These are phyloP conservation scores for Pyrus pyrifolia DNA, from an alignment of 306 rosid genomes.

Conservation along the genomic window DNA sequence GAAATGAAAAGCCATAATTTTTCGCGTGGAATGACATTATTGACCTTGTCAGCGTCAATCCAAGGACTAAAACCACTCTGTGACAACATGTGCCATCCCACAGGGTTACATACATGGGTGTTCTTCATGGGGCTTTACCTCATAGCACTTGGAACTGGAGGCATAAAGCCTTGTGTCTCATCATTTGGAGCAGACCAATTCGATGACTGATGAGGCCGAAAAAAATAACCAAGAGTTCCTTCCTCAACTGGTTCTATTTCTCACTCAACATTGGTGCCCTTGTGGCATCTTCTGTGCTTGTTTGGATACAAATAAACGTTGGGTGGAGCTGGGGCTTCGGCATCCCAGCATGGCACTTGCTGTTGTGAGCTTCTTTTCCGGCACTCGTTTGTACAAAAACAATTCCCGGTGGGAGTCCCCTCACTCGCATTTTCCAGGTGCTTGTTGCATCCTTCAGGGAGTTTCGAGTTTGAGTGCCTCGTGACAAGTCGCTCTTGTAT, in stretches of 20 bases:
- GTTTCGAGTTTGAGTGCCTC: background rate
- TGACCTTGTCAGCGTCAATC: slow-evolving; percentile 19
- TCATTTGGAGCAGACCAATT: slow-evolving; percentile 21
- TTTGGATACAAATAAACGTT: slow-evolving; percentile 22
- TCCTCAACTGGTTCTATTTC: slow-evolving; percentile 19
- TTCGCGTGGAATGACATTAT: slow-evolving; percentile 17
- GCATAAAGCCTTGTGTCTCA: slow-evolving; percentile 14
- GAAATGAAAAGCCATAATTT: background rate
- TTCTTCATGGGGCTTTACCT: slow-evolving; percentile 20
- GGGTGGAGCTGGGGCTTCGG: slow-evolving; percentile 26
- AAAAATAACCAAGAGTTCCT: slow-evolving; percentile 13
- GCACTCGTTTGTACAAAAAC: slow-evolving; percentile 15
- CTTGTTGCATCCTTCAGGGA: slow-evolving; percentile 17
- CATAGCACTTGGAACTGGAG: slow-evolving; percentile 20
- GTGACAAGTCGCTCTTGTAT: slow-evolving; percentile 9
- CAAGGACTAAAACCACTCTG: slow-evolving; percentile 20
- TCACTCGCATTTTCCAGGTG: slow-evolving; percentile 20
- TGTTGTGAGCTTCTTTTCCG: slow-evolving; percentile 16
- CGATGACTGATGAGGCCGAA: slow-evolving; percentile 15
- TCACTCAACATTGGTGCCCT: slow-evolving; percentile 20
- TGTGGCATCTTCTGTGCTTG: slow-evolving; percentile 21
- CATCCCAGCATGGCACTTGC: slow-evolving; percentile 26
- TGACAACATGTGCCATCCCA: slow-evolving; percentile 8
- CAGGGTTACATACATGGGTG: slow-evolving; percentile 2
- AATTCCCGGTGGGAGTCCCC: slow-evolving; percentile 23